phyloP scores from a whole-genome alignment of 1,284 basidiomycete species.

The Melampsora abietis-canadensis region DNA sequence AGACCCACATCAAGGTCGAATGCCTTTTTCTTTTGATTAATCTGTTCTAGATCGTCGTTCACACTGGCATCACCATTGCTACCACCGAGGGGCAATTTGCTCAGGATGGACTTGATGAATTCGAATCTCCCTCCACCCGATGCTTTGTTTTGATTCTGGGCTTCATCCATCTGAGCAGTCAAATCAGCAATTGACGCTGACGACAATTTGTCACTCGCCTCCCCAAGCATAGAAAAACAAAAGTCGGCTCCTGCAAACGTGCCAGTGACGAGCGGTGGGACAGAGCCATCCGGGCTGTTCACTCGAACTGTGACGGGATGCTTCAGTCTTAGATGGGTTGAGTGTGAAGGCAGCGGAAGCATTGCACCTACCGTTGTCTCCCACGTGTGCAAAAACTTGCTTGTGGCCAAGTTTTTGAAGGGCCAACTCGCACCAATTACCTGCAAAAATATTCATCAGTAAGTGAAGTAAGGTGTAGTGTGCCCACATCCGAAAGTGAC shows the following conservation, averaged over 20 bases:
- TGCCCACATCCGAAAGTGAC: neutral
- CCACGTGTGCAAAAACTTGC: conserved; percentile 84
- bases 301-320: conserved; percentile 56
- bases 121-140: conserved; percentile 52
- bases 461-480: neutral
- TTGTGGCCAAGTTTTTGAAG: conserved; percentile 70
- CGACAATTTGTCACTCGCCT: conserved; percentile 60
- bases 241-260: conserved; percentile 86
- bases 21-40: conserved; percentile 59
- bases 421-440: conserved; percentile 56
- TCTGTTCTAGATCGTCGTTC: conserved; percentile 49
- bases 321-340: too few relatives aligned
- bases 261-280: conserved; percentile 80
- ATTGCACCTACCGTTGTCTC: conserved; percentile 56
- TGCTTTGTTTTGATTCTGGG: conserved; percentile 45
- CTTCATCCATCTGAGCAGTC: conserved; percentile 69
- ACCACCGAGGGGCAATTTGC: conserved; percentile 30
- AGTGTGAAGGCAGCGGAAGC: too few relatives aligned
- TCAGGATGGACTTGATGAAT: conserved; percentile 47
- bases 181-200: conserved; percentile 84
- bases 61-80: conserved; percentile 44
- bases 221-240: conserved; percentile 58
- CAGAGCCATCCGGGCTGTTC: conserved; percentile 71
- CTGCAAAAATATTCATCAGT: conserved; percentile 49
- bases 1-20: conserved; percentile 61